Evolutionary conservation across 2,329 filamentous ascomycete genomes (phyloP).

Genomic region (Fusarium sublunatum): DNA sequence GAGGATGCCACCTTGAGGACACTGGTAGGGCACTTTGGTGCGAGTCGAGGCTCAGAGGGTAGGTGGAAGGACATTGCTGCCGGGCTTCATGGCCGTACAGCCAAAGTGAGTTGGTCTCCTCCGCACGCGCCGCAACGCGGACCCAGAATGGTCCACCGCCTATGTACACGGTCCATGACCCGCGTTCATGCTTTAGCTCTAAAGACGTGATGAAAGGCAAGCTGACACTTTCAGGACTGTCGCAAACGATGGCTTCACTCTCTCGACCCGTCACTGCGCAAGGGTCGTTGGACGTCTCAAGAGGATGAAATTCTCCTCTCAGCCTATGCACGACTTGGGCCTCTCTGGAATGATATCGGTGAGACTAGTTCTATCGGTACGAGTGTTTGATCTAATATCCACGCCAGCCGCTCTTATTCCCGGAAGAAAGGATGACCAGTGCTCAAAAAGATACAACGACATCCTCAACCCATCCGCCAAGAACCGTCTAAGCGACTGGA

Average conservation of each 20-base stretch:
- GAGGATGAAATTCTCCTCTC: conserved; percentile 47
- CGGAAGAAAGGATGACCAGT: conserved; percentile 48
- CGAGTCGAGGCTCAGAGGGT: conserved; percentile 42
- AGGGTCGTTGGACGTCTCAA: conserved; percentile 46
- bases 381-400: background rate
- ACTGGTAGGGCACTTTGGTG: conserved; percentile 46
- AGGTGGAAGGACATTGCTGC: conserved; percentile 47
- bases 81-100: conserved; percentile 42
- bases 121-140: conserved; percentile 3
- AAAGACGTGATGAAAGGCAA: background rate
- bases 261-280: conserved; percentile 45
- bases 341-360: conserved; percentile 46
- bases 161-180: background rate
- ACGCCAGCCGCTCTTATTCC: conserved; percentile 42
- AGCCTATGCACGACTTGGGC: conserved; percentile 44
- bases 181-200: background rate
- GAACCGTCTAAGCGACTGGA: conserved; percentile 45
- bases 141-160: conserved; percentile 6
- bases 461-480: conserved; percentile 45
- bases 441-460: conserved; percentile 47
- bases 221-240: conserved; percentile 41
- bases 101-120: conserved; percentile 41
- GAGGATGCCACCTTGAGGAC: conserved; percentile 46
- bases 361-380: background rate
- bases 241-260: conserved; percentile 49